phyloP scores from a whole-genome alignment of 2,329 filamentous ascomycete species.

The Neospermospora avenae region DNA sequence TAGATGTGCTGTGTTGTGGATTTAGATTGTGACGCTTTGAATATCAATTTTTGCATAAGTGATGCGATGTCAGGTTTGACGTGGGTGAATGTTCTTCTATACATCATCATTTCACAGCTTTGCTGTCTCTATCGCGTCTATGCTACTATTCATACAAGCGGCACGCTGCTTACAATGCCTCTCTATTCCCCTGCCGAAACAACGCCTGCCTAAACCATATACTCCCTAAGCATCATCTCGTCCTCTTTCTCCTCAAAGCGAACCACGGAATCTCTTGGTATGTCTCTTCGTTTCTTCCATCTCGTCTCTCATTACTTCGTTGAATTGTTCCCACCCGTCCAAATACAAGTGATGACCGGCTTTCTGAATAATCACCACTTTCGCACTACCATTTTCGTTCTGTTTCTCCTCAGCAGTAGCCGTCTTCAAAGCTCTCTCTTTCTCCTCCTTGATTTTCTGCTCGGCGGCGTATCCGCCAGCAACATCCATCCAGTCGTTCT shows the following conservation, averaged over 20 bases:
- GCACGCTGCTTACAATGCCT: not conserved
- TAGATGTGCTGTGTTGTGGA: too few relatives aligned
- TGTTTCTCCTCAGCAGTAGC: slow-evolving; percentile 66
- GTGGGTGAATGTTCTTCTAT: not conserved
- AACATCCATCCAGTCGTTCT: slow-evolving; percentile 98
- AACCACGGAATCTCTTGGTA: slow-evolving; percentile 17
- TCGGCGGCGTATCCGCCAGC: slow-evolving; percentile 77
- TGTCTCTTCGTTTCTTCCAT: slow-evolving; percentile 52
- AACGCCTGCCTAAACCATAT: not conserved
- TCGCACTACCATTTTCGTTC: slow-evolving; percentile 74
- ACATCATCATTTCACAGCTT: not conserved
- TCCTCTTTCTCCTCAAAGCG: not conserved
- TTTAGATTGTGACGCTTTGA: not conserved
- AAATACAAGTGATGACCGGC: slow-evolving; percentile 72
- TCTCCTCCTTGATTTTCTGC: slow-evolving; percentile 71
- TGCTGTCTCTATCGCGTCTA: not conserved
- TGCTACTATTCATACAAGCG: not conserved
- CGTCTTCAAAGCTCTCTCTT: slow-evolving; percentile 54
- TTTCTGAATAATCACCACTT: slow-evolving; percentile 72
- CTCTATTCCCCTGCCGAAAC: not conserved
- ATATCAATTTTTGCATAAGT: not conserved
- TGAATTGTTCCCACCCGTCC: slow-evolving; percentile 69
- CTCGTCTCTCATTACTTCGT: slow-evolving; percentile 60
- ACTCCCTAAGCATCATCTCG: not conserved
- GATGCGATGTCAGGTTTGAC: not conserved